These are phyloP conservation scores for Miamiensis avidus DNA, from an alignment of 169 alveolate genomes.

Conservation along the genomic window DNA sequence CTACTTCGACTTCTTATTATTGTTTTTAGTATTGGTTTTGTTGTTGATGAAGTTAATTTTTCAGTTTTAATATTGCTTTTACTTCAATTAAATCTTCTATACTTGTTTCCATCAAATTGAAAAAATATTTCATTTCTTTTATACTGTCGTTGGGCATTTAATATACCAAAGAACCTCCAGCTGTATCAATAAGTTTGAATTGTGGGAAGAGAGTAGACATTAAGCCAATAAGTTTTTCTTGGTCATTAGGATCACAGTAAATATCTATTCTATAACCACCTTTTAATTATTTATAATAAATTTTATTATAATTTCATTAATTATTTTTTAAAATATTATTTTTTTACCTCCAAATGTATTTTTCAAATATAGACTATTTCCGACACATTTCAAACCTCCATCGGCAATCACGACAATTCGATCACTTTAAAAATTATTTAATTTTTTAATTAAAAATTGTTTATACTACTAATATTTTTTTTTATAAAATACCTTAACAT, in stretches of 20 bases:
- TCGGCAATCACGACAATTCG: constrained; percentile 74
- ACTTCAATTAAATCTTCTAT: too few species aligned
- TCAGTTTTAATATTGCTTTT: too few species aligned
- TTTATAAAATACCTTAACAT: constrained; percentile 45
- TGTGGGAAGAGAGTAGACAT: background rate
- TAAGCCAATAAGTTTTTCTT: too few species aligned
- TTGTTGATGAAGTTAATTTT: too few species aligned
- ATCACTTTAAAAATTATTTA: constrained; percentile 36
- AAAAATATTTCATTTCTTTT: background rate
- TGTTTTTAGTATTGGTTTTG: too few species aligned
- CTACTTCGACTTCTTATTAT: background rate
- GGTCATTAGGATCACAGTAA: background rate
- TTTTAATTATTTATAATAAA: too few species aligned
- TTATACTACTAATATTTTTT: too few species aligned
- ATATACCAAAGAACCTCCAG: background rate
- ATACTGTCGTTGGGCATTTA: too few species aligned
- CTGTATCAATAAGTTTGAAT: background rate
- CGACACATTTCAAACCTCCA: constrained; percentile 71
- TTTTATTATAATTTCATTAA: too few species aligned
- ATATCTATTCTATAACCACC: background rate
- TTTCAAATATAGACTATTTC: constrained; percentile 70
- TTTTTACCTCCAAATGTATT: constrained; percentile 62
- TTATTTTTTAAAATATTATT: too few species aligned
- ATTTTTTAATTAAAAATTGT: too few species aligned
- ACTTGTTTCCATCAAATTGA: background rate